Conservation (phyloP, 2,329 filamentous ascomycete genomes). For the Metarhizium robertsii region DNA sequence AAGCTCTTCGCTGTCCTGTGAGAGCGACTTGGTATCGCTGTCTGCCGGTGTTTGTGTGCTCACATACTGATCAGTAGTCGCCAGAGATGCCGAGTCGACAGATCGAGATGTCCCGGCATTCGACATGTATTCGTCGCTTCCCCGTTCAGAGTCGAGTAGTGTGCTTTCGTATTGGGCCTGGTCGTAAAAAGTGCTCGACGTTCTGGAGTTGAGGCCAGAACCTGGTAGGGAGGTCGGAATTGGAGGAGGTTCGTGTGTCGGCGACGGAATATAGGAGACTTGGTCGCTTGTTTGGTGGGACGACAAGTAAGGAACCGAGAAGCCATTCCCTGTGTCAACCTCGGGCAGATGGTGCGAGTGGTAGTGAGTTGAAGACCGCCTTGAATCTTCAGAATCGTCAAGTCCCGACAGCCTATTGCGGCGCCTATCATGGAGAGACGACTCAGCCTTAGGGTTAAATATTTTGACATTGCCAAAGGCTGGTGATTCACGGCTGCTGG, state of each 20-base stretch:
- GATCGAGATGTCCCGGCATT: conserved; percentile 36
- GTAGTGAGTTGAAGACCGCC: conserved; percentile 16
- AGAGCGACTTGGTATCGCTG: conserved; percentile 23
- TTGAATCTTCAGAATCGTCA: conserved; percentile 17
- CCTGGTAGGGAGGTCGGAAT: conserved; percentile 30
- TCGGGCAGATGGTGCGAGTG: conserved; percentile 36
- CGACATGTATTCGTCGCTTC: conserved; percentile 36
- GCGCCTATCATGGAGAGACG: neutral
- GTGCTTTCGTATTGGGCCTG: conserved; percentile 30
- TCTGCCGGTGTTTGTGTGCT: conserved; percentile 28
- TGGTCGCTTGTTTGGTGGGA: conserved; percentile 22
- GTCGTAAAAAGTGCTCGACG: conserved; percentile 30
- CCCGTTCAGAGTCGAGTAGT: conserved; percentile 32
- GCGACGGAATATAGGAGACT: conserved; percentile 26
- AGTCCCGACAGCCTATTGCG: conserved; percentile 8
- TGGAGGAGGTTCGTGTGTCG: conserved; percentile 42
- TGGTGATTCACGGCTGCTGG: conserved; percentile 16
- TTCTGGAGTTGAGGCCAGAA: conserved; percentile 29
- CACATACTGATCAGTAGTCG: conserved; percentile 30
- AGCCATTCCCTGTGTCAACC: conserved; percentile 40
- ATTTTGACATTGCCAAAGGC: conserved; percentile 23
- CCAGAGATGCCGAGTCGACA: conserved; percentile 35
- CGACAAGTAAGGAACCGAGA: conserved; percentile 35
- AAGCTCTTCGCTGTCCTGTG: conserved; percentile 30
- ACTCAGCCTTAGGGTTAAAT: conserved; percentile 15